Percentiles rank a stretch among this genome's conserved stretches.
Conservation (phyloP, 345 rosid species). For the Microthlaspi erraticum region DNA sequence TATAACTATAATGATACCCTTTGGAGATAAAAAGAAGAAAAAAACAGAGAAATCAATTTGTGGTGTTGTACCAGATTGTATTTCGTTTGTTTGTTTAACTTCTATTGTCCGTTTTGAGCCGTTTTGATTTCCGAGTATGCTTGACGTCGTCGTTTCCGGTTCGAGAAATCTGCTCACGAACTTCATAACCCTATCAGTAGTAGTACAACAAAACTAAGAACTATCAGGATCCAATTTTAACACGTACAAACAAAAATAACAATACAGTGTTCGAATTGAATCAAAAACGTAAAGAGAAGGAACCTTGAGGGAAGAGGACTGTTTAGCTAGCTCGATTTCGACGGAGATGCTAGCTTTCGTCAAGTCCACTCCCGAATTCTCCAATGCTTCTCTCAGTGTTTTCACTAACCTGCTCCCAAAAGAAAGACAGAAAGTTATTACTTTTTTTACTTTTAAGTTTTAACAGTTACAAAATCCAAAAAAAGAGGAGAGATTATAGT, state of each 20-base stretch:
- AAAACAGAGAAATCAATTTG: slow-evolving; percentile 29
- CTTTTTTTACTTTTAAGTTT: not conserved
- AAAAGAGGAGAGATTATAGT: not conserved
- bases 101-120: slow-evolving; percentile 39
- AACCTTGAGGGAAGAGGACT: slow-evolving; percentile 42
- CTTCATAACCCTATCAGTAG: slow-evolving; percentile 33
- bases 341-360: slow-evolving; percentile 88
- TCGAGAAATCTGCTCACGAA: slow-evolving; percentile 29
- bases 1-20: slow-evolving; percentile 33
- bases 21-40: slow-evolving; percentile 18
- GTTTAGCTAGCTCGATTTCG: slow-evolving; percentile 86
- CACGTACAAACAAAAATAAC: too few species aligned
- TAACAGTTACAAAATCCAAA: not conserved
- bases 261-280: not conserved
- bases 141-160: slow-evolving; percentile 37
- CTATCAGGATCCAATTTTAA: not conserved
- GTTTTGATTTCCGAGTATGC: slow-evolving; percentile 44
- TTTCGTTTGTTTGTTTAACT: not conserved
- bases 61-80: slow-evolving; percentile 30
- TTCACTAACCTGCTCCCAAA: slow-evolving; percentile 66
- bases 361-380: slow-evolving; percentile 87
- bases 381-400: slow-evolving; percentile 77
- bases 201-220: not conserved
- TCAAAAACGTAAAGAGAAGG: slow-evolving; percentile 14
- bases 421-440: not conserved